Base-by-base conservation (phyloP, 2,329 filamentous ascomycete species). In the Cladosporium sp. region DNA sequence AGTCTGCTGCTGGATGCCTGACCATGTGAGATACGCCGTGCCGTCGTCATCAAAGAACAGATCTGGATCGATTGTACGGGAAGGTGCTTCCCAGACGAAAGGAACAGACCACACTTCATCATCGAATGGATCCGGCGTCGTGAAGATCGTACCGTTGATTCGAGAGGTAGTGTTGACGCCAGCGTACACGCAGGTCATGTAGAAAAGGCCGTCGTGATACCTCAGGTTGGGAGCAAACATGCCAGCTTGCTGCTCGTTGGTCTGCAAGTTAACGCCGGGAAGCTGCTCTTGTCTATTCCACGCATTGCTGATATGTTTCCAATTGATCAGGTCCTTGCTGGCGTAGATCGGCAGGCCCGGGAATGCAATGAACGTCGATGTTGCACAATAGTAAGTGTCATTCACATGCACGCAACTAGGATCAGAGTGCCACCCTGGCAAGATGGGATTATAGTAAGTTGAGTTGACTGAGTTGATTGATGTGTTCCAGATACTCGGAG, bases 1-100 rank as follows among this genome's bases (percentile, higher is more conserved):
- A 24, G 67, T 64, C n/a, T 61, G 56, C n/a, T 70, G 60, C n/a
- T 65, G 58, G 19, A 73, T 70, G 7, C 70, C 69, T 10, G 66
- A 63, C 19, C 60, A 74, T 3, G 66, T 65, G 10, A 82, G 76
- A 57, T 83, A 85, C 0, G 76, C 71, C 56, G 75, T 79, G 1
- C 81, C 82, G 44, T 84, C 77, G 0, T 77, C 75, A 48, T 84
- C 78, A 78, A 81, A 85, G 62, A 83, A 81, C 35, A 45, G 22
- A 36, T 64, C 62, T 9, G 64, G 63, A 55, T 67, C 65, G 19
- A 65, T 65, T 5, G 42, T 45, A 3, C 42, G 24, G 2, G 32
- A 39, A 3, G 51, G 28, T 17, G 56, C 53, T 12, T 78, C 71
- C 62, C 81, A 82, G 52, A 77, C 74, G 0, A 78, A 64, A 0